phyloP scores from a whole-genome alignment of 176 grass and related monocot species.

The Pontederia paniculata region DNA sequence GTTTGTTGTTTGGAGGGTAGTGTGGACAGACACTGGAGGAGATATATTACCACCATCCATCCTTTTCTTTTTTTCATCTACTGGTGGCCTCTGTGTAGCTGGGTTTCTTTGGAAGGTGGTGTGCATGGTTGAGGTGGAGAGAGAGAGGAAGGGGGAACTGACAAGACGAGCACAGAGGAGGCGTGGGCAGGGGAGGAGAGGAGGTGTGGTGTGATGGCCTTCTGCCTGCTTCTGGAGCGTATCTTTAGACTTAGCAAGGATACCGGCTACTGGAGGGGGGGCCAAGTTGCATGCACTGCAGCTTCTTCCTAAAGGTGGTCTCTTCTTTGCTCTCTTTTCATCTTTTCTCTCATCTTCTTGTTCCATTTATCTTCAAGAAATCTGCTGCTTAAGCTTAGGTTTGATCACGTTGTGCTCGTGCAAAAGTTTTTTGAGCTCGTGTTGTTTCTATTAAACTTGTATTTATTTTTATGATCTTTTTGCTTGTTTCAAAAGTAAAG shows the following conservation, averaged over 20 bases:
- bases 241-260: constrained; percentile 13
- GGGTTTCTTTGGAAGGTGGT: not conserved
- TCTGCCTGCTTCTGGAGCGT: not conserved
- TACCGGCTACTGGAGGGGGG: constrained; percentile 1
- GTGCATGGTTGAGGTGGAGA: not conserved
- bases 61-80: not conserved
- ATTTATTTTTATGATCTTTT: too few species aligned
- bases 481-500: too few species aligned
- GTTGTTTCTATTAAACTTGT: too few species aligned
- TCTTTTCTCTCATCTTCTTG: too few species aligned
- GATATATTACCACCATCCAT: not conserved
- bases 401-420: too few species aligned
- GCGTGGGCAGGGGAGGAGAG: constrained; percentile 12
- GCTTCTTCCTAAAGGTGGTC: too few species aligned
- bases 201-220: constrained; percentile 2
- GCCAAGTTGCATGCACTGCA: not conserved
- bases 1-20: not conserved
- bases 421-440: too few species aligned
- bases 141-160: not conserved
- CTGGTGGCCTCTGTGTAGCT: constrained; percentile 22
- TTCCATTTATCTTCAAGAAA: too few species aligned
- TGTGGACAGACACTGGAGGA: not conserved
- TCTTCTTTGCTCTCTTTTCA: too few species aligned
- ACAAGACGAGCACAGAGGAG: not conserved
- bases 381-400: too few species aligned